Conservation (phyloP, 2,329 filamentous ascomycete species). For the Bipolaris oryzae region DNA sequence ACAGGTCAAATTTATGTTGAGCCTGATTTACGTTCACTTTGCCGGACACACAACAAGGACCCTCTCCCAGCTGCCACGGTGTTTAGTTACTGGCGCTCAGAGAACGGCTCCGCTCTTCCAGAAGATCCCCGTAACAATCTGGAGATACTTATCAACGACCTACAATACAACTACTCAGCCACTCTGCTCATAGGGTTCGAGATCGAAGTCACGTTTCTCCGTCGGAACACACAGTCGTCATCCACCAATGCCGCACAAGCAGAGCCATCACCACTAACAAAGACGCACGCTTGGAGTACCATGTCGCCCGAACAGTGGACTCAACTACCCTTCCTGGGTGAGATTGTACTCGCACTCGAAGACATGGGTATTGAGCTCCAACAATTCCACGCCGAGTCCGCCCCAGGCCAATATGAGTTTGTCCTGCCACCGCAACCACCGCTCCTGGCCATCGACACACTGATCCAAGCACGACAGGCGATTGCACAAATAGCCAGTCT, state of each 20-base stretch:
- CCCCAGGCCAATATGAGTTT: conserved; percentile 78
- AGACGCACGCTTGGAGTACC: conserved; percentile 74
- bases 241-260: conserved; percentile 29
- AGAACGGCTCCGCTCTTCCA: conserved; percentile 57
- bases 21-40: conserved; percentile 69
- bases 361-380: conserved; percentile 69
- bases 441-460: conserved; percentile 70
- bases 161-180: conserved; percentile 60
- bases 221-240: conserved; percentile 44
- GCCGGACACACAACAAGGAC: conserved; percentile 55
- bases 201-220: conserved; percentile 77
- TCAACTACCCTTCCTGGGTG: conserved; percentile 65
- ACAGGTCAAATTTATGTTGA: conserved; percentile 70
- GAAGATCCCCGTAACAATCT: conserved; percentile 65
- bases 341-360: conserved; percentile 67
- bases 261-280: conserved; percentile 56
- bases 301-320: conserved; percentile 67
- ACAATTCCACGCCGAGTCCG: conserved; percentile 76
- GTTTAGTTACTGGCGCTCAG: conserved; percentile 68
- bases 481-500: conserved; percentile 68
- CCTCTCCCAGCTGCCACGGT: conserved; percentile 65
- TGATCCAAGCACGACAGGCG: conserved; percentile 73
- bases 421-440: conserved; percentile 68
- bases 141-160: conserved; percentile 57
- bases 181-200: conserved; percentile 77